Evolutionary conservation across 148 eudicot species (phyloP), one percentile per base, ranked within the genome.

Genomic region (Mesembryanthemum crystallinum): DNA sequence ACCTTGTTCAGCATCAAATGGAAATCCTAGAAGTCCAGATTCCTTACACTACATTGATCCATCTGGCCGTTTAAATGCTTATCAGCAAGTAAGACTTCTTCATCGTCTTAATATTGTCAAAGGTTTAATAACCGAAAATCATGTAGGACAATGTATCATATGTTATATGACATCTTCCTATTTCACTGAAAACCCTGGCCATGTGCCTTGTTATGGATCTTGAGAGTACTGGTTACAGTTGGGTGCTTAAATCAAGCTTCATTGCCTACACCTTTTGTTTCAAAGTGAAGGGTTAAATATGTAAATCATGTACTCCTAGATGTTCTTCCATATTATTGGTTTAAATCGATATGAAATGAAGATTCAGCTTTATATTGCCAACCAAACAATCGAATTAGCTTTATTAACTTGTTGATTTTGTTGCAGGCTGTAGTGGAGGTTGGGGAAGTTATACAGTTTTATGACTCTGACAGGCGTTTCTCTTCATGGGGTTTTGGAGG

Each of bases 401-500:
- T 5, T 33, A 62, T 28, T 24, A 14, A 58, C 49, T 23, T 47
- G 9, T 51, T 20, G 20, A 69, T 67, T 61, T 3, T 2, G 39
- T 35, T 88, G 73, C 85, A 95, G 98, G 97, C 98, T 55, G 90
- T 95, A 37, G 80, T 75, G 88, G 96, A 89, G 78, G 94, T 95
- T 71, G 98, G 97, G 63, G 96, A 82, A 76, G 88, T 83, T 47
- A 84, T 95, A 70, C 97, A 92, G 67, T 92, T 92, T 79, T 92
- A 94, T 73, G 98, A 94, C 82, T 87, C 86, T 62, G 98, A 94
- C 77, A 87, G 82, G 73, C 88, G 81, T 65, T 95, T 90, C 83
- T 89, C 96, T 75, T 89, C 97, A 42, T 95, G 97, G 98, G 98
- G 98, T 21, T 95, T 95, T 73, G 98, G 98, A 61, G 87, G 87